Conservation (phyloP, 2,329 filamentous ascomycete species). For the Aspergillus puulaauensis region DNA sequence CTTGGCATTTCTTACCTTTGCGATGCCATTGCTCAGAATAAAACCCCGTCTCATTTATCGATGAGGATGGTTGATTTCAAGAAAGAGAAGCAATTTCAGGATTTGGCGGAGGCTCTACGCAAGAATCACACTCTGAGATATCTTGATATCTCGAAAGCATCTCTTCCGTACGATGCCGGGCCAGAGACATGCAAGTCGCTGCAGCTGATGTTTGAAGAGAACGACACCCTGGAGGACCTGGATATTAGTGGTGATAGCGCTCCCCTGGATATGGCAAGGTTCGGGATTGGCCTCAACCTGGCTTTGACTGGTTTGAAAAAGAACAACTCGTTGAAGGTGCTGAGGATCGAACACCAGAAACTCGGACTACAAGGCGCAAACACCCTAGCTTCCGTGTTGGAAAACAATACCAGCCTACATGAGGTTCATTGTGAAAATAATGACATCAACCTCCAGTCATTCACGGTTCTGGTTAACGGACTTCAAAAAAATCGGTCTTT, state of each 20-base stretch:
- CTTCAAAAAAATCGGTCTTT: conserved; percentile 65
- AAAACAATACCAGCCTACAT: conserved; percentile 61
- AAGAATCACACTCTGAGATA: conserved; percentile 63
- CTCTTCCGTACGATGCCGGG: conserved; percentile 67
- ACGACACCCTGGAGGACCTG: conserved; percentile 64
- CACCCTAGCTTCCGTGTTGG: conserved; percentile 67
- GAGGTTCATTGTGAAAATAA: conserved; percentile 72
- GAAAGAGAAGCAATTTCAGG: conserved; percentile 62
- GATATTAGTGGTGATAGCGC: conserved; percentile 72
- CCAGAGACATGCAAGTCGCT: conserved; percentile 66
- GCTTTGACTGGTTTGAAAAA: conserved; percentile 64
- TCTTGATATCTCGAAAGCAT: conserved; percentile 69
- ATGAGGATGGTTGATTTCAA: conserved; percentile 70
- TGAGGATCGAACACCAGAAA: conserved; percentile 68
- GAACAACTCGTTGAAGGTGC: conserved; percentile 61
- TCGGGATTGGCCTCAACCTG: conserved; percentile 67
- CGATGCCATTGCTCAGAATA: conserved; percentile 48
- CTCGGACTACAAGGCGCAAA: conserved; percentile 69
- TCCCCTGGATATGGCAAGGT: conserved; percentile 67
- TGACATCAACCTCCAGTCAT: conserved; percentile 68
- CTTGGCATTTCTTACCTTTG: conserved; percentile 44
- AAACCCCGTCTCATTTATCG: conserved; percentile 63
- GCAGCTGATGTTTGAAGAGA: conserved; percentile 64
- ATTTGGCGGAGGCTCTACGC: conserved; percentile 61
- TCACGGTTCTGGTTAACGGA: conserved; percentile 67